Evolutionary conservation across 805 yeast species (phyloP).

Genomic region (Pichia insulana): DNA sequence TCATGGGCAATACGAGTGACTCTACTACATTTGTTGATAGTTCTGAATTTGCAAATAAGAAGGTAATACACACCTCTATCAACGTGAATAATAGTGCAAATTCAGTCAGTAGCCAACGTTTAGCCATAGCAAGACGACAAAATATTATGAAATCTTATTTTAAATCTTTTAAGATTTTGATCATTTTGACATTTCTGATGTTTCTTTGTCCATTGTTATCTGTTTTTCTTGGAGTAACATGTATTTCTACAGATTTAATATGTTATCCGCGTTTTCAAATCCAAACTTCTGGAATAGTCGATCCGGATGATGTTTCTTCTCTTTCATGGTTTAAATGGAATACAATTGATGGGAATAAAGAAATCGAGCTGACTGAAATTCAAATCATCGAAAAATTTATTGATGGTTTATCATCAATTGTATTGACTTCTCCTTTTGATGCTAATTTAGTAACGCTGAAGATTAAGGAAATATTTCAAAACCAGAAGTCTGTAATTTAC

Average conservation of each 20-base stretch:
- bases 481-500: slow-evolving; percentile 34
- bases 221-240: slow-evolving; percentile 23
- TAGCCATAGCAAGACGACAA: slow-evolving; percentile 6
- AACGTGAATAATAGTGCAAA: not conserved
- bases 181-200: slow-evolving; percentile 18
- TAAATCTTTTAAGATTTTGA: slow-evolving; percentile 16
- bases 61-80: not conserved
- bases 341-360: not conserved
- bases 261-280: slow-evolving; percentile 39
- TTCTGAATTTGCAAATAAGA: not conserved
- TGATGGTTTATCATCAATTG: slow-evolving; percentile 15
- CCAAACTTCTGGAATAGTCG: slow-evolving; percentile 14
- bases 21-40: not conserved
- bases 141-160: slow-evolving; percentile 15
- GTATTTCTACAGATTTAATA: slow-evolving; percentile 23
- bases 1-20: not conserved
- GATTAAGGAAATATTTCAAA: slow-evolving; percentile 34
- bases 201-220: slow-evolving; percentile 20
- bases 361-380: not conserved
- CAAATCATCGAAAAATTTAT: not conserved
- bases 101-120: not conserved
- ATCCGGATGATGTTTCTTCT: not conserved
- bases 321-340: not conserved
- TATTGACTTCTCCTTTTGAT: slow-evolving; percentile 39
- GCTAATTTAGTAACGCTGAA: slow-evolving; percentile 12